Conservation (phyloP, 2,329 filamentous ascomycete genomes). For the Fusarium decemcellulare region DNA sequence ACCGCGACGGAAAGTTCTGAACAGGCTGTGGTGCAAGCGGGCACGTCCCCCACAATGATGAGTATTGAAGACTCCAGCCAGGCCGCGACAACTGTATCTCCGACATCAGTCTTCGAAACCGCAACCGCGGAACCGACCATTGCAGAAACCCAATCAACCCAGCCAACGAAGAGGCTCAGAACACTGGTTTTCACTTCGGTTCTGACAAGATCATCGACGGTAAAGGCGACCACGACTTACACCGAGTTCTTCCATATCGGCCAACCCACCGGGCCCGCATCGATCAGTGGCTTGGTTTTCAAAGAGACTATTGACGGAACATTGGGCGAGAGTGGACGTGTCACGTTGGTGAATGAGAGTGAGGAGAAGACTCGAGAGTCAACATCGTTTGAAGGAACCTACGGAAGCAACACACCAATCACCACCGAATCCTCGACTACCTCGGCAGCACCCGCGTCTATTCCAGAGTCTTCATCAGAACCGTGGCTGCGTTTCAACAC, state of each 20-base stretch:
- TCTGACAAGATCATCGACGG: constrained; percentile 38
- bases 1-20: neutral
- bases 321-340: constrained; percentile 17
- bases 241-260: constrained; percentile 30
- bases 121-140: neutral
- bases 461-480: constrained; percentile 13
- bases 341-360: constrained; percentile 5
- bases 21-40: neutral
- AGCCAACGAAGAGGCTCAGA: constrained; percentile 13
- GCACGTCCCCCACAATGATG: constrained; percentile 2
- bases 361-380: constrained; percentile 1
- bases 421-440: constrained; percentile 3
- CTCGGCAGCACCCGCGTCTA: constrained; percentile 13
- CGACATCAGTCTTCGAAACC: neutral
- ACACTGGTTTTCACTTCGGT: constrained; percentile 41
- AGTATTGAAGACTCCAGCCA: constrained; percentile 5
- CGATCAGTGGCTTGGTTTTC: constrained; percentile 28
- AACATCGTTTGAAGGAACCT: neutral
- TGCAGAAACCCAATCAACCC: neutral
- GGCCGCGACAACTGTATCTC: constrained; percentile 3
- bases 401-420: neutral
- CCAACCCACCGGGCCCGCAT: constrained; percentile 14
- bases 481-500: constrained; percentile 7
- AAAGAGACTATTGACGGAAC: constrained; percentile 25
- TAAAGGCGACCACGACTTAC: constrained; percentile 27